Percentiles rank a stretch among this genome's conserved stretches.
Evolutionary conservation across 2,329 filamentous ascomycete species (phyloP).

Genomic region (Stachybotrys elegans): DNA sequence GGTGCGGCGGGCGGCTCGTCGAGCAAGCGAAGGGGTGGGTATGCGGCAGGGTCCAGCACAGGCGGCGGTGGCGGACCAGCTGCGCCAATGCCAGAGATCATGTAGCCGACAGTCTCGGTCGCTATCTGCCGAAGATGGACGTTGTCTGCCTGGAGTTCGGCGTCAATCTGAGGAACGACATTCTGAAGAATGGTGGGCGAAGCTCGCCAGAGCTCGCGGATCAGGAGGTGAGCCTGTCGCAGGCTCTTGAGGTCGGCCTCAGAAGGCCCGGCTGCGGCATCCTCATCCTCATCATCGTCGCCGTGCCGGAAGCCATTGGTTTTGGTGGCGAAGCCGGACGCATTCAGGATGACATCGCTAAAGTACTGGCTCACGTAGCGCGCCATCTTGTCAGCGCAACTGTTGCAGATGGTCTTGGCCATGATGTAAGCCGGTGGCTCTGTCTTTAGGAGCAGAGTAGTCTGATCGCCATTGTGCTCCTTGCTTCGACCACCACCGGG

Average conservation of each 20-base stretch:
- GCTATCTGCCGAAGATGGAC: slow-evolving; percentile 80
- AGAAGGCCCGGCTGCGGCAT: slow-evolving; percentile 56
- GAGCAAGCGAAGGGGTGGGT: slow-evolving; percentile 67
- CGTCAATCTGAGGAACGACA: slow-evolving; percentile 89
- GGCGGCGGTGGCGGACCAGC: slow-evolving; percentile 75
- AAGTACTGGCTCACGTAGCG: slow-evolving; percentile 95
- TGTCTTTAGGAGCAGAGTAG: slow-evolving; percentile 78
- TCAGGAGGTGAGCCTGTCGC: slow-evolving; percentile 80
- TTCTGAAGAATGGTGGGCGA: slow-evolving; percentile 85
- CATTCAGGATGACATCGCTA: slow-evolving; percentile 91
- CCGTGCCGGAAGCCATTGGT: slow-evolving; percentile 53
- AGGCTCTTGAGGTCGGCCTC: slow-evolving; percentile 85
- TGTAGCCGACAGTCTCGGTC: slow-evolving; percentile 90
- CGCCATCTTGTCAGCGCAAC: slow-evolving; percentile 88
- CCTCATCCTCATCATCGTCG: slow-evolving; percentile 62
- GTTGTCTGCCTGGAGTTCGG: slow-evolving; percentile 87
- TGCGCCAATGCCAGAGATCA: slow-evolving; percentile 88
- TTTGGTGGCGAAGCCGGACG: slow-evolving; percentile 56
- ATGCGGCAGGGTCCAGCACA: slow-evolving; percentile 72
- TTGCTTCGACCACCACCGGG: slow-evolving; percentile 57
- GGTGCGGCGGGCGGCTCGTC: slow-evolving; percentile 45
- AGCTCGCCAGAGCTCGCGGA: slow-evolving; percentile 91
- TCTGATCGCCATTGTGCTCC: slow-evolving; percentile 69
- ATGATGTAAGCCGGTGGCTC: slow-evolving; percentile 92
- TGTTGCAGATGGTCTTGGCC: slow-evolving; percentile 90